These are phyloP conservation scores for Aspergillus ustus DNA, from an alignment of 2,329 filamentous ascomycete species.

Conservation along the genomic window DNA sequence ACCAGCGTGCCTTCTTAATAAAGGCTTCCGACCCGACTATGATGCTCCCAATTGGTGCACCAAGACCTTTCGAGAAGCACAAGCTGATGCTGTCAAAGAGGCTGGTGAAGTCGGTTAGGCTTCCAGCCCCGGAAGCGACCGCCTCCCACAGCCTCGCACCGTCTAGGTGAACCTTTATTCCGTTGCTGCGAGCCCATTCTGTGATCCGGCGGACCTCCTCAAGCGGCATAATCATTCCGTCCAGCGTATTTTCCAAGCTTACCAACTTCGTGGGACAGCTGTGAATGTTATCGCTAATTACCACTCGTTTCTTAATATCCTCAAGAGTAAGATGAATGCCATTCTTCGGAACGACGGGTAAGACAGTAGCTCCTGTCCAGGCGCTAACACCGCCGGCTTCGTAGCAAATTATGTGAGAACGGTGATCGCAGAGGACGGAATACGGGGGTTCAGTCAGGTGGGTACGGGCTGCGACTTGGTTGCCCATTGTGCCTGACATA, in stretches of 20 bases:
- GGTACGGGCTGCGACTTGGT: constrained; percentile 80
- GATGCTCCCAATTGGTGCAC: constrained; percentile 79
- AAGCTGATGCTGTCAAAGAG: constrained; percentile 76
- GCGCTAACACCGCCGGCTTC: constrained; percentile 71
- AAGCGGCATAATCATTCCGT: constrained; percentile 78
- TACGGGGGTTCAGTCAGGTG: constrained; percentile 81
- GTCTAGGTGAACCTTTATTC: constrained; percentile 75
- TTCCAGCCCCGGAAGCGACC: constrained; percentile 70
- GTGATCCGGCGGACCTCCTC: constrained; percentile 71
- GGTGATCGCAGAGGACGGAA: constrained; percentile 76
- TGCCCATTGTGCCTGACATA: constrained; percentile 91
- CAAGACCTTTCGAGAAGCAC: constrained; percentile 82
- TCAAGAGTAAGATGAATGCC: constrained; percentile 74
- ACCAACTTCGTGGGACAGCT: constrained; percentile 80
- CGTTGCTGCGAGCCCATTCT: constrained; percentile 67
- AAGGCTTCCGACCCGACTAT: constrained; percentile 64
- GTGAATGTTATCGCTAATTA: constrained; percentile 71
- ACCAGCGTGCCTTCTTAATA: constrained; percentile 72
- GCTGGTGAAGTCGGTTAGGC: constrained; percentile 67
- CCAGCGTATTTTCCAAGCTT: constrained; percentile 82
- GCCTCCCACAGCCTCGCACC: constrained; percentile 84
- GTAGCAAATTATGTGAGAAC: constrained; percentile 73
- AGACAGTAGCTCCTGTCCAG: constrained; percentile 72
- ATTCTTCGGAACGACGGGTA: constrained; percentile 70
- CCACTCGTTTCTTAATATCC: constrained; percentile 70